Base-by-base conservation (phyloP, 768 basidiomycete genomes). In the Lyophyllum semitale region DNA sequence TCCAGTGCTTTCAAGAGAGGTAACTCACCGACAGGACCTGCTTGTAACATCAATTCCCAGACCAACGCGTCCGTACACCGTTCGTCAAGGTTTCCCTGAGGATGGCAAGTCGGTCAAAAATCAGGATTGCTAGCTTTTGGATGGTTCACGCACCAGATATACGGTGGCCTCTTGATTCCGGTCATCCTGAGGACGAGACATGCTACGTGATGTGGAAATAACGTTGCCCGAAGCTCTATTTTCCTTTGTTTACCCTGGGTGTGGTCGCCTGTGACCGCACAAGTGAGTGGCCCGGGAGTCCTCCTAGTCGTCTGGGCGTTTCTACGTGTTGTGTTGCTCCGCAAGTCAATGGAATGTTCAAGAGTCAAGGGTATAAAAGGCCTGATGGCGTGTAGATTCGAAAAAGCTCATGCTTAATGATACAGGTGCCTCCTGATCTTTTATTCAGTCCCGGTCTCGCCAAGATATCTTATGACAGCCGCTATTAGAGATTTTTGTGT, bases 41-140 rank as follows among this genome's bases (percentile, higher is more conserved):
- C 95, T 75, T 98, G 96, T 35, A 99, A 72, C 96, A 99, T 98
- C 44, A 99, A 75, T 77, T 98, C 96, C 96, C 96, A 98, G 51
- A 98, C 79, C 53, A 98, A 79, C 29, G 95, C 93, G 70, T 98
- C 96, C 9, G 91, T 83, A 65, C 91, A 94, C 53, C 94, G 83
- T 72, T 98, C 97, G 69, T 98, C 96, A 26, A 99, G 83, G 69
- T 99, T 98, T 47, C 96, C 96, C 96, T 98, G 57, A 18, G 3
- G 30, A 37, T 15, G 23, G 37, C 20, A 50, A 27, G 13, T 30
- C 11, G 57, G 9, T 47, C 50, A 56, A 40, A 55, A 54, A 26
- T 58, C 37, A n/a, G 17, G 58, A n/a, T 18, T 32, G 30, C 2
- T 45, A 12, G n/a, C 46, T 11, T 8, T 23, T 41, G 15, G 1